phyloP scores from a whole-genome alignment of 2,329 filamentous ascomycete species.

The Colletotrichum karsti region DNA sequence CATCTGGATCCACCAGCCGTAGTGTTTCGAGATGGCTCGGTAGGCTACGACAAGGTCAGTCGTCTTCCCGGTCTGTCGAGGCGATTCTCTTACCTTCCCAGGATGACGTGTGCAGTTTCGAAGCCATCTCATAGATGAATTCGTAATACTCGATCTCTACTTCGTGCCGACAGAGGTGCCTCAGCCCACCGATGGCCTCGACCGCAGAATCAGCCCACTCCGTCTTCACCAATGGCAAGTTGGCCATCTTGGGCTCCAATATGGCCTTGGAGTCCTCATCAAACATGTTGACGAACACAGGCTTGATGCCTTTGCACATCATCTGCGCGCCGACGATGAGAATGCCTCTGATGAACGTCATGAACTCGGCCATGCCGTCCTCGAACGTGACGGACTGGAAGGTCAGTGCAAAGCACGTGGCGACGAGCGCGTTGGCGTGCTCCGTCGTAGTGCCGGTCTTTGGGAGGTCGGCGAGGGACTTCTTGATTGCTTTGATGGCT shows the following conservation, averaged over 20 bases:
- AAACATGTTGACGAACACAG: constrained; percentile 58
- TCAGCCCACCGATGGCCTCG: constrained; percentile 49
- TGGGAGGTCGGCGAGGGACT: constrained; percentile 54
- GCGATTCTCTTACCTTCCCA: constrained; percentile 53
- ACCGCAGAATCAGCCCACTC: constrained; percentile 57
- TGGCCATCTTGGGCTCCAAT: constrained; percentile 54
- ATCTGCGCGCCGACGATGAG: constrained; percentile 64
- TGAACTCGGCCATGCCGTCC: constrained; percentile 67
- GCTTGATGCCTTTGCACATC: constrained; percentile 55
- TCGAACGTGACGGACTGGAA: constrained; percentile 67
- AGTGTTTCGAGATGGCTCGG: constrained; percentile 57
- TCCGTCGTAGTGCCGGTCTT: constrained; percentile 51
- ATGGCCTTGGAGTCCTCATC: constrained; percentile 48
- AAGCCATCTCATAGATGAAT: constrained; percentile 54
- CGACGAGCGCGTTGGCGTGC: constrained; percentile 67
- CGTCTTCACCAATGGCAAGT: constrained; percentile 53
- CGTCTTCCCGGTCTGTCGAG: not conserved
- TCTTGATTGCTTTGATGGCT: constrained; percentile 70
- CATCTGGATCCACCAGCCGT: constrained; percentile 67
- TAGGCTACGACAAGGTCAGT: constrained; percentile 49
- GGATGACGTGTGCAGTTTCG: constrained; percentile 61
- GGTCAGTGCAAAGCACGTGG: constrained; percentile 66
- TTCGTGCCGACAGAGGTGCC: constrained; percentile 49
- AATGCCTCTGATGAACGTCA: constrained; percentile 68
- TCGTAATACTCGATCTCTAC: constrained; percentile 57